Evolutionary conservation across 306 rosid species (phyloP).

Genomic region (Alnus glutinosa): DNA sequence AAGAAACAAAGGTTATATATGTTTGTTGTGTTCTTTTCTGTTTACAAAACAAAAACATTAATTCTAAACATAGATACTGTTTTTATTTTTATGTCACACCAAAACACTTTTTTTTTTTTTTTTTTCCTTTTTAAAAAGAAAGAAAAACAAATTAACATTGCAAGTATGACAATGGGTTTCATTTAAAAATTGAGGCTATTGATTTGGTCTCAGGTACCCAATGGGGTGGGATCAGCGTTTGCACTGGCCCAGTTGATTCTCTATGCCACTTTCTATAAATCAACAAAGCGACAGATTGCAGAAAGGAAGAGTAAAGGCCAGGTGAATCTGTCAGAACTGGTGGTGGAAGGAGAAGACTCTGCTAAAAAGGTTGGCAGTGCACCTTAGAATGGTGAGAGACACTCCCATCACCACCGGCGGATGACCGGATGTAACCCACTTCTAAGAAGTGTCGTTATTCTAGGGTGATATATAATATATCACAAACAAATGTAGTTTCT

Average conservation of each 20-base stretch:
- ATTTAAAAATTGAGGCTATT: background rate
- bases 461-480: background rate
- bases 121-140: background rate
- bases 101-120: too few relatives aligned
- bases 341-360: slow-evolving; percentile 1
- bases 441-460: background rate
- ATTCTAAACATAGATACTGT: too few relatives aligned
- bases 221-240: slow-evolving; percentile 68
- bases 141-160: background rate
- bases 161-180: background rate
- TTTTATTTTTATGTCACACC: too few relatives aligned
- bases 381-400: background rate
- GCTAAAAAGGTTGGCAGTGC: slow-evolving; percentile 2
- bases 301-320: slow-evolving; percentile 44
- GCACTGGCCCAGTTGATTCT: slow-evolving; percentile 62
- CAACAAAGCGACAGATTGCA: slow-evolving; percentile 58
- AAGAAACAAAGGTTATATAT: too few relatives aligned
- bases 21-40: too few relatives aligned
- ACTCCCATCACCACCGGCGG: background rate
- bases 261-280: slow-evolving; percentile 77
- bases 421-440: background rate
- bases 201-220: slow-evolving; percentile 62
- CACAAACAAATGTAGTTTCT: background rate
- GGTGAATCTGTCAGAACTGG: slow-evolving; percentile 42
- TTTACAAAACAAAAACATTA: too few relatives aligned